These are phyloP conservation scores for Myriosclerotinia curreyana DNA, from an alignment of 2,329 filamentous ascomycete species.

Conservation along the genomic window DNA sequence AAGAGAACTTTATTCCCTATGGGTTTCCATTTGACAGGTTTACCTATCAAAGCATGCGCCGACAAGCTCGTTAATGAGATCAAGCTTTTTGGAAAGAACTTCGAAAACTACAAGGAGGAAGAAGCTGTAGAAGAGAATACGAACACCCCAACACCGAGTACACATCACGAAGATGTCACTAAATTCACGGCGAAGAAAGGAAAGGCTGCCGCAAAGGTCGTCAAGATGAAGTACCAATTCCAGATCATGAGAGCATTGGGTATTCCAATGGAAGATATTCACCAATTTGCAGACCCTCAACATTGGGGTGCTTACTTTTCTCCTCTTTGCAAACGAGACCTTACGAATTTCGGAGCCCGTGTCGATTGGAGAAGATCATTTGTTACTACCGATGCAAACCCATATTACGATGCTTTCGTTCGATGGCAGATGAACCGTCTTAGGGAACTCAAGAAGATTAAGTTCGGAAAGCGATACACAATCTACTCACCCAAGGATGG, in stretches of 20 bases:
- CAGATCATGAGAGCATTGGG: slow-evolving; percentile 92
- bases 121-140: slow-evolving; percentile 51
- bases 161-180: slow-evolving; percentile 75
- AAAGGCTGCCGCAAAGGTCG: slow-evolving; percentile 84
- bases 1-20: slow-evolving; percentile 84
- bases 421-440: slow-evolving; percentile 96
- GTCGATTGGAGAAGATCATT: slow-evolving; percentile 93
- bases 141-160: slow-evolving; percentile 56
- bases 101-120: slow-evolving; percentile 71
- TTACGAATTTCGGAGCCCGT: slow-evolving; percentile 78
- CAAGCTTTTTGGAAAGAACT: slow-evolving; percentile 81
- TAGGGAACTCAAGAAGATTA: slow-evolving; percentile 86
- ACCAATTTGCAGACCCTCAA: slow-evolving; percentile 86
- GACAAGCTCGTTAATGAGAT: slow-evolving; percentile 93
- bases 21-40: slow-evolving; percentile 94
- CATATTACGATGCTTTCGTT: slow-evolving; percentile 93
- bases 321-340: slow-evolving; percentile 72
- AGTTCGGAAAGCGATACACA: slow-evolving; percentile 89
- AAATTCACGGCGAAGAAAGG: slow-evolving; percentile 93
- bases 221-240: slow-evolving; percentile 94
- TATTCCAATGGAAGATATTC: slow-evolving; percentile 82
- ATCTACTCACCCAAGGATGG: slow-evolving; percentile 89
- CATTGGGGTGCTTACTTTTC: slow-evolving; percentile 94
- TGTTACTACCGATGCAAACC: slow-evolving; percentile 94
- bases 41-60: slow-evolving; percentile 96